Evolutionary conservation across 2,329 filamentous ascomycete genomes (phyloP), one percentile per base, ranked within the genome.

Genomic region (Ceratocystis albifundus): DNA sequence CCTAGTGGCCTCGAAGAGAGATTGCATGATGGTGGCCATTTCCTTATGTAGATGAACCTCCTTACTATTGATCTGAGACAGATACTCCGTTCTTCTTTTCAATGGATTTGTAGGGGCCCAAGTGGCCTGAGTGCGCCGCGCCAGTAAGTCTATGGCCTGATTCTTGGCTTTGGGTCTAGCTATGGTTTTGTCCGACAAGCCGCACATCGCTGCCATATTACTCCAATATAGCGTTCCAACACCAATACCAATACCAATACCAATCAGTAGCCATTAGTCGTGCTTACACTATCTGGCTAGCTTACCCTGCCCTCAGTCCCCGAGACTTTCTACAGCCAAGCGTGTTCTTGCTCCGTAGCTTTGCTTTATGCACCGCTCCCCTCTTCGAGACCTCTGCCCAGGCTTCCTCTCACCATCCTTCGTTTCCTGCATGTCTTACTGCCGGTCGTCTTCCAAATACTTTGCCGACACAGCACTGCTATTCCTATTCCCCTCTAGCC

Each of bases 201-300:
- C 28, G 55, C 55, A 59, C 55, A 59, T 59, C 28, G 32, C 55
- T 30, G 7, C 25, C 55, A 59, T 20, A 59, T 36, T 59, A 59
- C 55, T 59, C 28, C 28, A 59, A 36, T 17, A 59, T 20, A 17
- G 32, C 55, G 32, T 25, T 15, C 55, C 55, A 59, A 36, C 55
- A 59, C 55, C 28, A n/a, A n/a, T n/a, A n/a, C n/a, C n/a, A n/a
- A n/a, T n/a, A n/a, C 55, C 55, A 59, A 36, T 28, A 59, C 55
- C 28, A 59, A 59, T 12, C 28, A 59, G 8, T 59, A 59, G 32
- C 28, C 15, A 30, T 28, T 59, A 6, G 32, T 17, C 15, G 15
- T n/a, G 55, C n/a, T 20, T 10, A 15, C 28, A 32, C 30, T 32
- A 32, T 32, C 30, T 32, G 30, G 30, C 30, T 7, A 32, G 30